Conservation (phyloP, 106 monocot genomes). For the Amphibolis antarctica region DNA sequence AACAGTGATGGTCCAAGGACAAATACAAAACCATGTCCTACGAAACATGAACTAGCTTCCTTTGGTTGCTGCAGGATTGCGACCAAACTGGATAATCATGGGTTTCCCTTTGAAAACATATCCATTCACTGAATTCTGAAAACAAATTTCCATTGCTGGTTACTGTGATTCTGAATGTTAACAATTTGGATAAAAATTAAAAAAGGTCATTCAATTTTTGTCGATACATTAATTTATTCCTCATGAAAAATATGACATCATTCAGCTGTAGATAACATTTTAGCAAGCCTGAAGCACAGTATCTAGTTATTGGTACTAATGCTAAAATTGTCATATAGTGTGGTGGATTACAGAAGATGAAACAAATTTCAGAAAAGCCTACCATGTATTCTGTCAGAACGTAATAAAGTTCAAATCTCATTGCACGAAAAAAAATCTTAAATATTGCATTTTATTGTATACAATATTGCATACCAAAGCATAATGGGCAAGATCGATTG, state of each 20-base stretch:
- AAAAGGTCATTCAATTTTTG: too few relatives aligned
- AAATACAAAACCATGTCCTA: neutral
- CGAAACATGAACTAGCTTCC: neutral
- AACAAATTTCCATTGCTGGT: neutral
- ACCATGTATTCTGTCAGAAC: too few relatives aligned
- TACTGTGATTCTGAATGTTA: neutral
- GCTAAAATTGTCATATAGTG: too few relatives aligned
- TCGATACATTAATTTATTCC: too few relatives aligned
- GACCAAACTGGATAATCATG: slow-evolving; percentile 89
- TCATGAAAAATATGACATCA: too few relatives aligned
- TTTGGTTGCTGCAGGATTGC: slow-evolving; percentile 47
- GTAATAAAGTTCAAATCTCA: neutral
- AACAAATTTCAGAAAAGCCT: too few relatives aligned
- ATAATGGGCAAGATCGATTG: slow-evolving; percentile 67
- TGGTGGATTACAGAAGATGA: too few relatives aligned
- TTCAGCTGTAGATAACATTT: too few relatives aligned
- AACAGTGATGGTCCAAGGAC: too few relatives aligned
- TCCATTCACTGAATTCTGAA: slow-evolving; percentile 88
- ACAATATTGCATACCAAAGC: slow-evolving; percentile 48
- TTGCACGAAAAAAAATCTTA: neutral
- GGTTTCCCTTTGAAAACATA: slow-evolving; percentile 88
- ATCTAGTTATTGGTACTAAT: too few relatives aligned
- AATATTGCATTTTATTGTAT: neutral
- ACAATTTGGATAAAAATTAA: neutral
- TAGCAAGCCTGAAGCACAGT: too few relatives aligned